These are phyloP conservation scores for Colletotrichum orchidophilum DNA, from an alignment of 2,329 filamentous ascomycete genomes.

Conservation along the genomic window DNA sequence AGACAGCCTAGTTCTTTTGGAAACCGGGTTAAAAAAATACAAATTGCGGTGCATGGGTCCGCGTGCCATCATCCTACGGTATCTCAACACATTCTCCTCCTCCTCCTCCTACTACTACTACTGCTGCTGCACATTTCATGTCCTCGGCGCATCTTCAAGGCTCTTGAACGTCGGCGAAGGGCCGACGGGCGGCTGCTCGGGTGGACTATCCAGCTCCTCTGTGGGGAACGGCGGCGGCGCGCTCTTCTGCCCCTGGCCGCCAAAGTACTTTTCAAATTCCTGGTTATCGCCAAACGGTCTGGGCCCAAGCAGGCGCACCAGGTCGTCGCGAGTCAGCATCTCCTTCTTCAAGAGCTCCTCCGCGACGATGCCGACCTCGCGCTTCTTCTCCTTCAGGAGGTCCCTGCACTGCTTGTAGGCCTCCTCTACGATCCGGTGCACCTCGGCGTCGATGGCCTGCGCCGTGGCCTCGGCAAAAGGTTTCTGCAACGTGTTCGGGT, in stretches of 20 bases:
- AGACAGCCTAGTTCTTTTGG: not conserved
- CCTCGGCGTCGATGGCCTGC: constrained; percentile 89
- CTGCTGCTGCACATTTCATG: constrained; percentile 18
- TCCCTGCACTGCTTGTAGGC: constrained; percentile 92
- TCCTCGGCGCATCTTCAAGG: constrained; percentile 35
- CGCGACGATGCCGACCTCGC: constrained; percentile 87
- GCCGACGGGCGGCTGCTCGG: constrained; percentile 42
- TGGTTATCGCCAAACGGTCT: constrained; percentile 85
- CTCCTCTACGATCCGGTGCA: constrained; percentile 89
- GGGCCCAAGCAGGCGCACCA: constrained; percentile 86
- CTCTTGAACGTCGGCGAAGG: constrained; percentile 44
- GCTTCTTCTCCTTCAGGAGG: constrained; percentile 85
- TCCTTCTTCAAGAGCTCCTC: constrained; percentile 95
- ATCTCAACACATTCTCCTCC: too few species aligned
- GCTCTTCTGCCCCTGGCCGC: constrained; percentile 61
- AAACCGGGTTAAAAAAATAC: not conserved
- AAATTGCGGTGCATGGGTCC: not conserved
- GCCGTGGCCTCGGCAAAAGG: constrained; percentile 96
- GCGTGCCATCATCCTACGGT: not conserved
- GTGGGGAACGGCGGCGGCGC: constrained; percentile 66
- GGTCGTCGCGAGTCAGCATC: constrained; percentile 88
- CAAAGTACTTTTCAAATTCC: constrained; percentile 96
- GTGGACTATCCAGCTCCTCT: constrained; percentile 52
- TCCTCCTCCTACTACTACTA: not conserved
- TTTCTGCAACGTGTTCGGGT: constrained; percentile 86